phyloP scores from a whole-genome alignment of 129 eudicot genomes.

The Dittrichia graveolens region DNA sequence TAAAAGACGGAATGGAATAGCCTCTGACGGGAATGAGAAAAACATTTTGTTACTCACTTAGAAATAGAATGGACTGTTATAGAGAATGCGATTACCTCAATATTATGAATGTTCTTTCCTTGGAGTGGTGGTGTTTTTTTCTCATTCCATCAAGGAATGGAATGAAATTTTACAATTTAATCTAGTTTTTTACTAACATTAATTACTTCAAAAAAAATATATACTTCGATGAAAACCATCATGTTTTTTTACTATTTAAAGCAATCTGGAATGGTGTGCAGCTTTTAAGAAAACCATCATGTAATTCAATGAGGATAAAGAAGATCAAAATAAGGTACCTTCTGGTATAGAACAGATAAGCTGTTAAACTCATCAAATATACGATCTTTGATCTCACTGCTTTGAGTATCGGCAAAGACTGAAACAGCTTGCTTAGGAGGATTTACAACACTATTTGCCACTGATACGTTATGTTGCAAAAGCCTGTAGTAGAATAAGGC shows the following conservation, averaged over 20 bases:
- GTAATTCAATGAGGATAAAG: slow-evolving; percentile 1
- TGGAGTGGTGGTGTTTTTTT: too few species aligned
- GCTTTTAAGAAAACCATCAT: slow-evolving; percentile 2
- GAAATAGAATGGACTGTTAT: too few species aligned
- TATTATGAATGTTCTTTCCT: too few species aligned
- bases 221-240: neutral
- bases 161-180: too few species aligned
- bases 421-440: slow-evolving; percentile 99
- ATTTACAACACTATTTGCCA: slow-evolving; percentile 80
- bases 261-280: slow-evolving; percentile 7
- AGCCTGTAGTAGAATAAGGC: slow-evolving; percentile 95
- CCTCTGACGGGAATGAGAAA: too few species aligned
- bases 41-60: too few species aligned
- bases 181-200: too few species aligned
- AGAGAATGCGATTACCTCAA: too few species aligned
- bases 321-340: slow-evolving; percentile 47
- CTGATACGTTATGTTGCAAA: slow-evolving; percentile 64
- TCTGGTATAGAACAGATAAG: slow-evolving; percentile 90
- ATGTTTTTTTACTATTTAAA: neutral
- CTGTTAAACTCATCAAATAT: slow-evolving; percentile 96
- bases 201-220: too few species aligned
- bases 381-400: slow-evolving; percentile 91
- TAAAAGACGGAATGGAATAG: too few species aligned
- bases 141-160: too few species aligned
- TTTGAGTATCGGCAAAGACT: slow-evolving; percentile 92